Evolutionary conservation across 495 filamentous ascomycete genomes (phyloP).

Genomic region (Apodospora peruviana): DNA sequence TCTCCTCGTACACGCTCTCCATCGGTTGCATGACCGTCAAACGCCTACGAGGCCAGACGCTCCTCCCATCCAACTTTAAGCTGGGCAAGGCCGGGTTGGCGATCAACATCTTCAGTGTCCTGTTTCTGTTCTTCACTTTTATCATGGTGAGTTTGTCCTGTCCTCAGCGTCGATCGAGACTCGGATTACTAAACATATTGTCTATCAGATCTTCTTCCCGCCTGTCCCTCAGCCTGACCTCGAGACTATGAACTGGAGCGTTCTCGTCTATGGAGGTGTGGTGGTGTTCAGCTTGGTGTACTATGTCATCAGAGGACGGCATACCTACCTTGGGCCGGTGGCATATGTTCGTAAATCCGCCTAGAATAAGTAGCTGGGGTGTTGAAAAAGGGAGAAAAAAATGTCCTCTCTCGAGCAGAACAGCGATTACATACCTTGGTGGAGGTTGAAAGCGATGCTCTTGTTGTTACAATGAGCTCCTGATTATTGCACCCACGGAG

Average conservation of each 20-base stretch:
- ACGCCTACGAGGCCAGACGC: slow-evolving; percentile 27
- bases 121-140: slow-evolving; percentile 42
- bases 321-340: background rate
- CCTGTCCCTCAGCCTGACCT: slow-evolving; percentile 1
- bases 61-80: slow-evolving; percentile 43
- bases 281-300: slow-evolving; percentile 23
- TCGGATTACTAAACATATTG: background rate
- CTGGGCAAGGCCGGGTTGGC: slow-evolving; percentile 44
- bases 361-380: too few relatives aligned
- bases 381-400: too few relatives aligned
- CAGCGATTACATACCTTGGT: too few relatives aligned
- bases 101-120: slow-evolving; percentile 39
- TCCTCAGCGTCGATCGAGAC: background rate
- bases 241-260: slow-evolving; percentile 21
- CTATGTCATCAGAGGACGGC: slow-evolving; percentile 10
- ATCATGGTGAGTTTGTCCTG: slow-evolving; percentile 30
- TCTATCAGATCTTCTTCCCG: slow-evolving; percentile 10
- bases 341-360: slow-evolving; percentile 1
- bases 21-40: slow-evolving; percentile 45
- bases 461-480: too few relatives aligned
- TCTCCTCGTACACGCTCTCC: slow-evolving; percentile 46
- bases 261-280: slow-evolving; percentile 38
- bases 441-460: too few relatives aligned
- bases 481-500: too few relatives aligned
- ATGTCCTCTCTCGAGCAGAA: too few relatives aligned